Conservation (phyloP, 2,329 filamentous ascomycete species). For the Fusarium marasasianum region DNA sequence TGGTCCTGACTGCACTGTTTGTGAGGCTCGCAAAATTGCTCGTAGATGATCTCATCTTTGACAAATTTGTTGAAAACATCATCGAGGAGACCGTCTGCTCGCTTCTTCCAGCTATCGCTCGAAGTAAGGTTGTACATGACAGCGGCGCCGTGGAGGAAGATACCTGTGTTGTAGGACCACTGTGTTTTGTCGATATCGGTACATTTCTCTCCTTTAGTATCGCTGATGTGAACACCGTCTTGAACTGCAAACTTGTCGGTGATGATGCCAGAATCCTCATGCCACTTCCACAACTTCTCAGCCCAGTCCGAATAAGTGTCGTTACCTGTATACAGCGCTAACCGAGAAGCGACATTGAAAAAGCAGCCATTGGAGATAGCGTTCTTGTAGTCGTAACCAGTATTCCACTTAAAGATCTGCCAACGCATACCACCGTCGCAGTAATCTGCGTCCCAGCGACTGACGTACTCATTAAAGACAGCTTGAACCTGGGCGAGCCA, state of each 20-base stretch:
- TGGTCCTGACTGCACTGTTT: constrained; percentile 75
- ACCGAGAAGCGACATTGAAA: constrained; percentile 74
- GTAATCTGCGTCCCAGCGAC: constrained; percentile 70
- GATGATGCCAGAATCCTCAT: constrained; percentile 65
- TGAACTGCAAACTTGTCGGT: constrained; percentile 63
- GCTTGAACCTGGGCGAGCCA: constrained; percentile 82
- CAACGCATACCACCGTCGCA: constrained; percentile 83
- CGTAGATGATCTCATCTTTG: constrained; percentile 63
- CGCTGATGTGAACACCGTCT: constrained; percentile 55
- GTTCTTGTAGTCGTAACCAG: constrained; percentile 75
- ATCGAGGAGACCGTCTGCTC: constrained; percentile 67
- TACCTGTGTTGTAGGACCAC: constrained; percentile 77
- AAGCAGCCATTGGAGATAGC: constrained; percentile 75
- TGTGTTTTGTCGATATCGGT: constrained; percentile 67
- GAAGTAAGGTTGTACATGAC: constrained; percentile 71
- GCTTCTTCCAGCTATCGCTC: constrained; percentile 62
- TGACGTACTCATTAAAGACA: constrained; percentile 81
- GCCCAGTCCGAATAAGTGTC: constrained; percentile 82
- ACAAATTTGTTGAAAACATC: constrained; percentile 64
- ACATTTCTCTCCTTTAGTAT: constrained; percentile 55
- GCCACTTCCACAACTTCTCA: constrained; percentile 74
- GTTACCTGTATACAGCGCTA: constrained; percentile 83
- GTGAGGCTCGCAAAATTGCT: constrained; percentile 71
- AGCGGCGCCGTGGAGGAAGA: constrained; percentile 70
- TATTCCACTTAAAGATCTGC: constrained; percentile 85